Evolutionary conservation across 169 alveolate genomes (phyloP), one percentile per base, ranked within the genome.

Genomic region (Sarcocystis neurona): DNA sequence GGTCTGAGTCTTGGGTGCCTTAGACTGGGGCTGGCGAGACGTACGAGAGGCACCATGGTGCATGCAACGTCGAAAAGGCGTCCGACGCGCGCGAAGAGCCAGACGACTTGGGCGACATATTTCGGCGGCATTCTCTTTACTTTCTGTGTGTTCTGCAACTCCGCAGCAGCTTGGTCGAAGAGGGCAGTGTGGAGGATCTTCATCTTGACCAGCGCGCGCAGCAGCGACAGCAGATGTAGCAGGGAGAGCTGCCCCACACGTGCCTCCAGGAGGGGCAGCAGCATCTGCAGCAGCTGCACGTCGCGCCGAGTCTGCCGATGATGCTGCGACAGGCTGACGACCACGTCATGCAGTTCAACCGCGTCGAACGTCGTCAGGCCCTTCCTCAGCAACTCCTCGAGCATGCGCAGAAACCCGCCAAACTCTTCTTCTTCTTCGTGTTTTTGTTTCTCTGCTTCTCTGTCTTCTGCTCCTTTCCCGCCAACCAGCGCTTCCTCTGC

Each of bases 261-360:
- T 58, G 4, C 32, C 37, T 84, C 89, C 43, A 84, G 18, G 37
- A 60, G 47, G 66, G 89, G 68, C 18, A 84, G 48, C 34, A 66
- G 34, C 66, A 84, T 8, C 34, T 41, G 47, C 72, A 84, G 60
- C 2, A 84, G 74, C 12, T 68, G 70, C 34, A 84, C 39, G 48
- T 84, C 89, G 32, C 74, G 43, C 60, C n/a, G 15, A 8, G 89
- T 84, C 48, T 68, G 87, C 47, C 74, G 46, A 41, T 48, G 70
- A 18, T 84, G 85, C 39, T 15, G 1, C 34, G 89, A 48, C 32
- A 84, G 44, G 50, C 86, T 32, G 66, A 34, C 46, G 30, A 84
- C 10, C 18, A 66, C 60, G 89, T 84, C 89, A 58, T 60, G 74
- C 30, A 84, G 80, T 66, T 84, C 89, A 32, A 70, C 43, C 27